Evolutionary conservation across 2,329 filamentous ascomycete species (phyloP).

Genomic region (Orbilia brochopaga): DNA sequence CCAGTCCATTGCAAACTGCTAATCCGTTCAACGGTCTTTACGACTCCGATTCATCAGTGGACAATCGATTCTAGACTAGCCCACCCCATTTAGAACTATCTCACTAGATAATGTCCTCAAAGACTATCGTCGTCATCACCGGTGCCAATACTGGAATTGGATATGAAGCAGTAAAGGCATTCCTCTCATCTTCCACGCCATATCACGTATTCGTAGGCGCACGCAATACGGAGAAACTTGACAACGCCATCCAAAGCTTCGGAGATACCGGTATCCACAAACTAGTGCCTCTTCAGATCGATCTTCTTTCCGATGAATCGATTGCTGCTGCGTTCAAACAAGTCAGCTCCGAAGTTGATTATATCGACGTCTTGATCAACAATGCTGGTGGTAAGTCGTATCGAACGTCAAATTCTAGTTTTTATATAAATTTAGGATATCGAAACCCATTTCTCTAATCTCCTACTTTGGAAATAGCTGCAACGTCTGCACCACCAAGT

Average conservation of each 20-base stretch:
- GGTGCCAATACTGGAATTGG: conserved; percentile 70
- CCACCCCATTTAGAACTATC: not conserved
- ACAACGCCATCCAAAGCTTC: conserved; percentile 61
- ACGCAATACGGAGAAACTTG: conserved; percentile 63
- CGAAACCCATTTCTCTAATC: not conserved
- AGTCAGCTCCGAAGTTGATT: conserved; percentile 54
- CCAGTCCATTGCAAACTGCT: too few relatives aligned
- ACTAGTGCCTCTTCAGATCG: conserved; percentile 52
- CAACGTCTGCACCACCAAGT: conserved; percentile 51
- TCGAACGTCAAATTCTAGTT: too few relatives aligned
- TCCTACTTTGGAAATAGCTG: conserved; percentile 2
- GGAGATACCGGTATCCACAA: conserved; percentile 42
- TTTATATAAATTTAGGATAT: too few relatives aligned
- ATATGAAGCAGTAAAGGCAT: conserved; percentile 65
- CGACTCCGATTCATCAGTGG: too few relatives aligned
- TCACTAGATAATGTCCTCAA: conserved; percentile 19
- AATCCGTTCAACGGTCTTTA: too few relatives aligned
- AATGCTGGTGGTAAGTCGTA: conserved; percentile 54
- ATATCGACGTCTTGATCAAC: conserved; percentile 58
- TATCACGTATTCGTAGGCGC: conserved; percentile 67
- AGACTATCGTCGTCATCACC: conserved; percentile 64
- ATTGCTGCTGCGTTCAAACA: conserved; percentile 56
- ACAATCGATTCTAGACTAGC: not conserved
- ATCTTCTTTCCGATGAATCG: conserved; percentile 56
- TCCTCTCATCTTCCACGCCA: conserved; percentile 60